These are phyloP conservation scores for Zoysia matrella DNA, from an alignment of 202 grass and related monocot genomes.

Conservation along the genomic window DNA sequence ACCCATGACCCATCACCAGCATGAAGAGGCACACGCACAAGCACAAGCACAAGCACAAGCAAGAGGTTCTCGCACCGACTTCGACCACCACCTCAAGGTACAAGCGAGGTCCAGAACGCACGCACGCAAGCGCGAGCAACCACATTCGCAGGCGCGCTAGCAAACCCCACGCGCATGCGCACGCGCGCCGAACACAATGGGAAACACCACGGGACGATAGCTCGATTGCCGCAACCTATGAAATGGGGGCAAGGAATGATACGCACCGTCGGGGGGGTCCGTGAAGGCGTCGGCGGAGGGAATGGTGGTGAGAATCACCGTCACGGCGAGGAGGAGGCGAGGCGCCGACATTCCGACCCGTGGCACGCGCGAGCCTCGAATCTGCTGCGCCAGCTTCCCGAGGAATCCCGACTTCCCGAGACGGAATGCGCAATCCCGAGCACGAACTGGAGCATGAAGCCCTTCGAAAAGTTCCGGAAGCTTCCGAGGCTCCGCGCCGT, in stretches of 20 bases:
- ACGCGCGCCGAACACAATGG: neutral
- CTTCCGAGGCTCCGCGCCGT: constrained; percentile 31
- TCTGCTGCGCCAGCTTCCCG: constrained; percentile 8
- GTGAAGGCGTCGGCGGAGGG: constrained; percentile 52
- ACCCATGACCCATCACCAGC: constrained; percentile 11
- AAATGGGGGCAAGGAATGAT: neutral
- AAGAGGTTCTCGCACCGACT: neutral
- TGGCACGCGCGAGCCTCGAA: constrained; percentile 10
- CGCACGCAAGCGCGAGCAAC: neutral
- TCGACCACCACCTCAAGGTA: neutral
- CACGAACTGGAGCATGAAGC: neutral
- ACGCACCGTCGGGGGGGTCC: constrained; percentile 64
- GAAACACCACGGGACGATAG: constrained; percentile 3
- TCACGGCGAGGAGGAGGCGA: constrained; percentile 38
- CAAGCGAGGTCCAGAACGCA: neutral
- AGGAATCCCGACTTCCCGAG: constrained; percentile 25
- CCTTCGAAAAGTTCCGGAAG: constrained; percentile 22
- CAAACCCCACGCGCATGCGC: neutral
- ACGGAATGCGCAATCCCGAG: neutral
- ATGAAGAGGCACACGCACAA: neutral
- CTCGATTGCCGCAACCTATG: constrained; percentile 10
- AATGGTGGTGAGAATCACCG: constrained; percentile 44
- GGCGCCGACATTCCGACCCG: constrained; percentile 35
- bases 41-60: too few relatives aligned
- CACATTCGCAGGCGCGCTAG: constrained; percentile 9